These are phyloP conservation scores for Symmetrospora coprosmae DNA, from an alignment of 768 basidiomycete species.

Conservation along the genomic window DNA sequence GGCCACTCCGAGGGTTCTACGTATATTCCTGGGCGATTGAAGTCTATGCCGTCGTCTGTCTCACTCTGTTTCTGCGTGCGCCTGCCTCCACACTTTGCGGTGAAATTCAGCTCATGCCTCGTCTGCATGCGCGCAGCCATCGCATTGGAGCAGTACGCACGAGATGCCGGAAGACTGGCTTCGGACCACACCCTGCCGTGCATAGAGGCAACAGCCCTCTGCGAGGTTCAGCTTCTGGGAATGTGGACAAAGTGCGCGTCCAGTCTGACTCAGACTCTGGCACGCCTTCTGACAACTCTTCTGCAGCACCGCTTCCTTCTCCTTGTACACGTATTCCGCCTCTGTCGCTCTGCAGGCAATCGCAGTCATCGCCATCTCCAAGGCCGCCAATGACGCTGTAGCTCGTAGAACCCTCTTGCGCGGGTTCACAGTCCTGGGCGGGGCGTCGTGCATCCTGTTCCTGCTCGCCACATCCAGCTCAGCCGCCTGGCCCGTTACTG, in stretches of 20 bases:
- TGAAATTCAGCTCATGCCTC: not conserved
- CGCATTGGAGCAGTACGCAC: constrained; percentile 9
- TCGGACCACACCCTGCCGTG: not conserved
- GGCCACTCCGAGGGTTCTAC: constrained; percentile 1
- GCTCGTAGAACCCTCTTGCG: constrained; percentile 67
- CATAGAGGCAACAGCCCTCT: not conserved
- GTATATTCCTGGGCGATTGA: constrained; percentile 17
- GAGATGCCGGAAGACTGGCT: constrained; percentile 6
- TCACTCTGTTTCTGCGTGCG: constrained; percentile 14
- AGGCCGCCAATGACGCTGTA: constrained; percentile 67
- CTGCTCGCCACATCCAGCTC: constrained; percentile 59
- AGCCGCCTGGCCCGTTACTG: constrained; percentile 53
- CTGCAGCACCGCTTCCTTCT: constrained; percentile 35
- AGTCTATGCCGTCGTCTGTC: constrained; percentile 7
- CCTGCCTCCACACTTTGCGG: not conserved
- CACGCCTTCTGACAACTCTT: not conserved
- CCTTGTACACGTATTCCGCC: constrained; percentile 72
- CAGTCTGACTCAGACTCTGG: not conserved
- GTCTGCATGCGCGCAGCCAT: not conserved
- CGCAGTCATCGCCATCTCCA: constrained; percentile 88
- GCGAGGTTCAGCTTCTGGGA: not conserved
- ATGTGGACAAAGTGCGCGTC: constrained; percentile 3
- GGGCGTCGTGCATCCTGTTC: constrained; percentile 55
- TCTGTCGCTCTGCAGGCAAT: constrained; percentile 80
- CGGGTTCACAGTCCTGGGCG: constrained; percentile 57